phyloP scores from a whole-genome alignment of 768 basidiomycete species.

The Mycena pura region DNA sequence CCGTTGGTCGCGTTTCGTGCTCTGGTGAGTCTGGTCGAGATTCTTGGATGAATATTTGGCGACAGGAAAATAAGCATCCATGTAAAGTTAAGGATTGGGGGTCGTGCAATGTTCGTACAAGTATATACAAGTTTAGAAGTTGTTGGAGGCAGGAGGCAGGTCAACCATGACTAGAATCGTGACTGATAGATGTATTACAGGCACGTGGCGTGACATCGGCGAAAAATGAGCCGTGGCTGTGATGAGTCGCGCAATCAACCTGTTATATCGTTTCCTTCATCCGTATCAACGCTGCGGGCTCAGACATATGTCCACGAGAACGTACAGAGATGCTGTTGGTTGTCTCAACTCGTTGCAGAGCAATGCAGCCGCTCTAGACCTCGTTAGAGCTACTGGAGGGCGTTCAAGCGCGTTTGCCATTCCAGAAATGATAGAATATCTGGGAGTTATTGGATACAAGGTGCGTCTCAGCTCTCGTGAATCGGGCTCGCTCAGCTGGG shows the following conservation, averaged over 20 bases:
- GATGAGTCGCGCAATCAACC: conserved; percentile 34
- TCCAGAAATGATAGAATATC: conserved; percentile 90
- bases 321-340: conserved; percentile 77
- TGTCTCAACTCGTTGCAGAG: conserved; percentile 84
- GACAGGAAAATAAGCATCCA: conserved; percentile 34
- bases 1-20: conserved; percentile 22
- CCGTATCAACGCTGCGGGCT: background rate
- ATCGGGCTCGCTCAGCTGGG: conserved; percentile 21
- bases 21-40: conserved; percentile 9
- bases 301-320: conserved; percentile 63
- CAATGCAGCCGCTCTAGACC: conserved; percentile 92
- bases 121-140: conserved; percentile 16
- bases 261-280: conserved; percentile 29
- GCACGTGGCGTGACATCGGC: background rate
- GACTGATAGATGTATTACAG: background rate
- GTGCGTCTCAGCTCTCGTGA: conserved; percentile 50
- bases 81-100: conserved; percentile 13
- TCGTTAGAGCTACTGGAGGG: conserved; percentile 76
- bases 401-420: conserved; percentile 69
- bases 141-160: background rate
- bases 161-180: background rate
- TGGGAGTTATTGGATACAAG: conserved; percentile 83
- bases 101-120: conserved; percentile 6
- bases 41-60: conserved; percentile 24
- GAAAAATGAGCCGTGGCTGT: conserved; percentile 20